phyloP scores from a whole-genome alignment of 192 early-diverging fungal species.

The Podochytrium sp. region DNA sequence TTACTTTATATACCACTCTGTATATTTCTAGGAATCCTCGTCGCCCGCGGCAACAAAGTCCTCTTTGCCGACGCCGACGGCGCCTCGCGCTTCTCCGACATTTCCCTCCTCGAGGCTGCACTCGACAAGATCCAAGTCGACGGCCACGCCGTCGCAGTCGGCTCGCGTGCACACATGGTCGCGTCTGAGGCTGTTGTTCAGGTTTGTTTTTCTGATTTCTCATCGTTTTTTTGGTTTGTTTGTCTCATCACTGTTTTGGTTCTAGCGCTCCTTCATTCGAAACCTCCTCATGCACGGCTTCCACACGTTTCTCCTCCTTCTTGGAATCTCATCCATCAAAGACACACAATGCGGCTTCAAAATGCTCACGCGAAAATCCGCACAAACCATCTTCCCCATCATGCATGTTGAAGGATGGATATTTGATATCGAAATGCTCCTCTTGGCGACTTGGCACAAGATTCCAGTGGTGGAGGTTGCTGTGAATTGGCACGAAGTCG shows the following conservation, averaged over 20 bases:
- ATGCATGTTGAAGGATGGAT: slow-evolving; percentile 98
- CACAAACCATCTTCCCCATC: slow-evolving; percentile 75
- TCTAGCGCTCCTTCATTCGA: slow-evolving; percentile 85
- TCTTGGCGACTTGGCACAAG: slow-evolving; percentile 72
- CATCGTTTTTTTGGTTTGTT: neutral
- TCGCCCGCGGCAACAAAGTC: slow-evolving; percentile 71
- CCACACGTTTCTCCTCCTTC: slow-evolving; percentile 83
- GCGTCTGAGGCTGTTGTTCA: slow-evolving; percentile 81
- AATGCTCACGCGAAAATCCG: slow-evolving; percentile 80
- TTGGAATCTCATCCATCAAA: slow-evolving; percentile 85
- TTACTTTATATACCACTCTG: too few species aligned
- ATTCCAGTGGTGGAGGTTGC: slow-evolving; percentile 88
- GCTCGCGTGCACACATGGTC: slow-evolving; percentile 92
- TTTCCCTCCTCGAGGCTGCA: slow-evolving; percentile 59
- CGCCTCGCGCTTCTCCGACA: slow-evolving; percentile 88
- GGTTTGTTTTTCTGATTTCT: slow-evolving; percentile 49
- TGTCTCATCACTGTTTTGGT: neutral
- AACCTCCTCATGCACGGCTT: slow-evolving; percentile 95
- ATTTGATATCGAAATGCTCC: slow-evolving; percentile 94
- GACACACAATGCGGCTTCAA: slow-evolving; percentile 99
- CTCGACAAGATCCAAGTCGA: slow-evolving; percentile 46
- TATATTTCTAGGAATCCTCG: slow-evolving; percentile 91
- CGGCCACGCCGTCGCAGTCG: slow-evolving; percentile 76
- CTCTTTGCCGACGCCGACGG: slow-evolving; percentile 98
- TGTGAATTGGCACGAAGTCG: slow-evolving; percentile 96